Evolutionary conservation across 352 stramenopile species (phyloP).

Genomic region (Globisporangium viniferum): DNA sequence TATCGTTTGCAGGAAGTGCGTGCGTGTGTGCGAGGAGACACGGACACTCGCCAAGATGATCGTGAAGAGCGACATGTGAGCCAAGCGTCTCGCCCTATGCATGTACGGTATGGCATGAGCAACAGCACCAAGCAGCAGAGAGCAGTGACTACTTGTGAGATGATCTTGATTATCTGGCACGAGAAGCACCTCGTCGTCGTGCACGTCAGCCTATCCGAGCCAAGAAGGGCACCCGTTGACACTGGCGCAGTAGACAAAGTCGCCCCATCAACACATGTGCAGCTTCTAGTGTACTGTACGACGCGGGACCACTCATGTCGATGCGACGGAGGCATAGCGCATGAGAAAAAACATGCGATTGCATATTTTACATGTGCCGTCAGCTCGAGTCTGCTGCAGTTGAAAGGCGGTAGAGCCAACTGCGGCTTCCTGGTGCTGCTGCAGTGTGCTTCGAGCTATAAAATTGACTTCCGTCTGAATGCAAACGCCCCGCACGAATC

Average conservation of each 20-base stretch:
- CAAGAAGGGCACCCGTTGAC: background rate
- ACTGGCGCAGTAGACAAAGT: background rate
- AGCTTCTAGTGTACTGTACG: background rate
- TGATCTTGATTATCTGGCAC: background rate
- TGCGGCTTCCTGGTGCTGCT: background rate
- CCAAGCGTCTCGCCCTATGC: background rate
- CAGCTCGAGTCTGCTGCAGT: background rate
- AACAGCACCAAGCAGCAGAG: background rate
- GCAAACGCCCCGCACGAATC: background rate
- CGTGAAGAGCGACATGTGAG: too few species aligned
- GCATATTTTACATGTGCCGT: background rate
- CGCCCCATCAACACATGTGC: background rate
- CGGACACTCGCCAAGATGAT: too few species aligned
- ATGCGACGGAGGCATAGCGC: background rate
- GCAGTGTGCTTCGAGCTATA: background rate
- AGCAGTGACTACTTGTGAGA: background rate
- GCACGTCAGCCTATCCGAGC: background rate
- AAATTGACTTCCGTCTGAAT: background rate
- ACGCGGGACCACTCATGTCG: background rate
- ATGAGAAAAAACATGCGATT: slow-evolving; percentile 2
- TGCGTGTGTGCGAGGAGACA: background rate
- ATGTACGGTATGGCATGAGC: background rate
- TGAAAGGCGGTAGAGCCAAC: too few species aligned
- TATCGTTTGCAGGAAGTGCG: background rate
- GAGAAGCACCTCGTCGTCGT: background rate